Base-by-base conservation (phyloP, 1,139 yeast species). In the Candida gigantensis region DNA sequence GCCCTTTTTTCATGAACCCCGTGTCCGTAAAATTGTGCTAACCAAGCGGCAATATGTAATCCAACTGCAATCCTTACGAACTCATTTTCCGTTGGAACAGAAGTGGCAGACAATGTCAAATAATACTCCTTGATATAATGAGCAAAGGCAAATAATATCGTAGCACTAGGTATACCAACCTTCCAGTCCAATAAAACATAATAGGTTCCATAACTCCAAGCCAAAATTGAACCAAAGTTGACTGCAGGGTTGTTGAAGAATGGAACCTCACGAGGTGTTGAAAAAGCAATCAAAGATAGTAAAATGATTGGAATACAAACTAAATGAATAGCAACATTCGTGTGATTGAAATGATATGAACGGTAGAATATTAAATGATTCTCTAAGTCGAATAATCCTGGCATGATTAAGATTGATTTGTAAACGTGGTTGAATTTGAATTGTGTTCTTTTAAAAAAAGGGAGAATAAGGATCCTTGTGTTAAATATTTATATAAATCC, bases 1-100 rank as follows among this genome's bases (percentile, higher is more conserved):
- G 90, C 86, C 34, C 90, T 71, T 43, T 72, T 73, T 55, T 92
- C 98, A 51, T 79, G 86, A 12, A 77, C 72, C 2, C 85, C 92
- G 55, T 92, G 97, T 4, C 97, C 97, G 41, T 84, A 70, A 58
- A 92, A 89, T 55, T 92, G 97, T n/a, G 80, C 80, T 14, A 80
- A 52, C 97, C 98, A 92, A 10, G 85, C 67, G 2, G 60, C 32
- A 0, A 73, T 55, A 56, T 84, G 85, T 18, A 75, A 47, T 0
- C 43, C 50, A 20, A 63, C 42, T 3, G 77, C 70, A 31, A 46
- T 52, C 30, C 50, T 52, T 38, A 54, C 47, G 37, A 65, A 70
- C 20, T 41, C 50, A 9, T 39, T 33, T 20, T 42, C 33, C 14
- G 53, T 26, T 2, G 67, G 42, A 20, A 73, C 49, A 6, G 54